Percentiles rank a stretch among this genome's conserved stretches.
Evolutionary conservation across 2,329 filamentous ascomycete species (phyloP).

Genomic region (Sclerotinia subarctica): DNA sequence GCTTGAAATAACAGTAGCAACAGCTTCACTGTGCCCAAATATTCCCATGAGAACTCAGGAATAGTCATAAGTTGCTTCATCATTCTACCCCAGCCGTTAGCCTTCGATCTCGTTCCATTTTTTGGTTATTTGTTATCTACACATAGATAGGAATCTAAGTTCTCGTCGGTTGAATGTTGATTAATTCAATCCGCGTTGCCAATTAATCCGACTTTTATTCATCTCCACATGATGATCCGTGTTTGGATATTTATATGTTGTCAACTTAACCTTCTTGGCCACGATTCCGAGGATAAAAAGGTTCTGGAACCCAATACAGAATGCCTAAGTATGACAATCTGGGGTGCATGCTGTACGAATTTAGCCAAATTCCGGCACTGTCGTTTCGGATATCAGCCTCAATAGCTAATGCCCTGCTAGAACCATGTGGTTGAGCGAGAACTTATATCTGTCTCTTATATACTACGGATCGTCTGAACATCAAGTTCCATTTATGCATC

Average conservation of each 20-base stretch:
- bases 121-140: too few species aligned
- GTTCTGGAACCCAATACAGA: neutral
- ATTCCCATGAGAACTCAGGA: neutral
- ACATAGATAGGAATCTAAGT: too few species aligned
- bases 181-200: neutral
- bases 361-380: slow-evolving; percentile 4
- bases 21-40: neutral
- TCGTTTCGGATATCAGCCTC: neutral
- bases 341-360: slow-evolving; percentile 3
- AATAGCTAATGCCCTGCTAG: neutral
- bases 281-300: neutral
- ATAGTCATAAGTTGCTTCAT: neutral
- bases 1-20: too few species aligned
- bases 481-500: neutral
- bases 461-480: neutral
- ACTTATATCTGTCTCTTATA: neutral
- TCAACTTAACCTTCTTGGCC: neutral
- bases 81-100: neutral
- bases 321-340: neutral
- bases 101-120: neutral
- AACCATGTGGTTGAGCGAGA: neutral
- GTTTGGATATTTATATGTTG: neutral
- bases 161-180: neutral
- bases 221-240: neutral
- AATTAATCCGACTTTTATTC: neutral